Percentiles rank a stretch among this genome's conserved stretches.
phyloP scores from a whole-genome alignment of 1,139 yeast species.

The Entelexis paramagnoliae region DNA sequence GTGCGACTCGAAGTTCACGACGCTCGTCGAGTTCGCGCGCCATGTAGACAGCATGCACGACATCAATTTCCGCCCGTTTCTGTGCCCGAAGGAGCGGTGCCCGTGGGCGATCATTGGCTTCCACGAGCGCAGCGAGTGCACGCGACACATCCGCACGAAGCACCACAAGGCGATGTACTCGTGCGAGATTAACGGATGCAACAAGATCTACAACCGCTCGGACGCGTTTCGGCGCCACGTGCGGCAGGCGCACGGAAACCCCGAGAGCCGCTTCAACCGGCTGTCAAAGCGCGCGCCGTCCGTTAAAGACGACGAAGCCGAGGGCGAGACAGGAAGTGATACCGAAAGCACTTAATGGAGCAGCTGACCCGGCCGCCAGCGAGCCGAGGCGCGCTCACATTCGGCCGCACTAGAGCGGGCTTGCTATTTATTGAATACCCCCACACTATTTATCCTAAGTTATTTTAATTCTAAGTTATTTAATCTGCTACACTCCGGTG shows the following conservation, averaged over 20 bases:
- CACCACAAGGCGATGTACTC: slow-evolving; percentile 21
- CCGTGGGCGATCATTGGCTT: slow-evolving; percentile 23
- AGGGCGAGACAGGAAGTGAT: not conserved
- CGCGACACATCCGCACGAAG: slow-evolving; percentile 22
- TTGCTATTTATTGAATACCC: not conserved
- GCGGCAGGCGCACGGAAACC: slow-evolving; percentile 18
- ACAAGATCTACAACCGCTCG: slow-evolving; percentile 20
- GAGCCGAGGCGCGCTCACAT: no score
- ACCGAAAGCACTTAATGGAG: not conserved
- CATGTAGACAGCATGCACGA: slow-evolving; percentile 21
- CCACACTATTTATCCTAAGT: not conserved
- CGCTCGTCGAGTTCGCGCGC: slow-evolving; percentile 15
- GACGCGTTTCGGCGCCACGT: slow-evolving; percentile 22
- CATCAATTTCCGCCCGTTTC: slow-evolving; percentile 17
- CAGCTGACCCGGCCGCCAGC: no score
- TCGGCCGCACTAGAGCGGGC: not conserved
- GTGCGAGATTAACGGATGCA: slow-evolving; percentile 20
- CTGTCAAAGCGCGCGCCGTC: slow-evolving; percentile 3
- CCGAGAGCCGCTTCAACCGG: slow-evolving; percentile 13
- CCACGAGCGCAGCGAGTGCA: slow-evolving; percentile 22
- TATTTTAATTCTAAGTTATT: not conserved
- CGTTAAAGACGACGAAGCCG: not conserved
- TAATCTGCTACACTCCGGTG: not conserved
- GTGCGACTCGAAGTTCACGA: slow-evolving; percentile 17
- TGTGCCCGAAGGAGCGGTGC: slow-evolving; percentile 19